Percentiles rank a stretch among this genome's conserved stretches.
phyloP scores from a whole-genome alignment of 176 grass and related monocot genomes.

The Tuctoria greenei region DNA sequence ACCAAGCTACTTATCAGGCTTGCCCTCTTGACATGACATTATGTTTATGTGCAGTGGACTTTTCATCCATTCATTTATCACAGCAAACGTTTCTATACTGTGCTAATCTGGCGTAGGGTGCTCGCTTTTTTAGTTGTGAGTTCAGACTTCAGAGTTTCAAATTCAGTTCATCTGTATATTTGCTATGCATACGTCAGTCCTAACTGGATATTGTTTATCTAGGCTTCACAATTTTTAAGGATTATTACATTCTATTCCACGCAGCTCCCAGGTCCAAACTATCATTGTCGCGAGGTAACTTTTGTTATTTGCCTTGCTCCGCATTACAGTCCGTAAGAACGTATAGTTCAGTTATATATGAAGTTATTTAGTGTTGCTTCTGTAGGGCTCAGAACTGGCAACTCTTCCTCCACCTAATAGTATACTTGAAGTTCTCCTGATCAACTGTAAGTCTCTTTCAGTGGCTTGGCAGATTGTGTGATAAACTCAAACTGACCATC shows the following conservation, averaged over 20 bases:
- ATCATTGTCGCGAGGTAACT: conserved; percentile 93
- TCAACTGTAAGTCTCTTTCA: conserved; percentile 73
- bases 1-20: conserved; percentile 5
- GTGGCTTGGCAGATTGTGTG: conserved; percentile 11
- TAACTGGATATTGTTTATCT: conserved; percentile 28
- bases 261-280: conserved; percentile 97
- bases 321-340: conserved; percentile 7
- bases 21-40: conserved; percentile 14
- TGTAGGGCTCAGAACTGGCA: conserved; percentile 76
- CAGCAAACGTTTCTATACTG: conserved; percentile 88
- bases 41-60: conserved; percentile 77
- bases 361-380: conserved; percentile 36
- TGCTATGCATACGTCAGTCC: conserved; percentile 3
- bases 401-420: conserved; percentile 79
- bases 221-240: conserved; percentile 92
- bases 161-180: conserved; percentile 13
- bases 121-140: conserved; percentile 96
- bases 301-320: not conserved
- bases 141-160: conserved; percentile 3
- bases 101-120: conserved; percentile 89
- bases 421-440: conserved; percentile 72
- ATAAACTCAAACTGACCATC: not conserved
- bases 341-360: not conserved
- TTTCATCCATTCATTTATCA: conserved; percentile 95
- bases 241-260: conserved; percentile 98